These are phyloP conservation scores for Curvularia spicifera DNA, from an alignment of 2,329 filamentous ascomycete species.

Conservation along the genomic window DNA sequence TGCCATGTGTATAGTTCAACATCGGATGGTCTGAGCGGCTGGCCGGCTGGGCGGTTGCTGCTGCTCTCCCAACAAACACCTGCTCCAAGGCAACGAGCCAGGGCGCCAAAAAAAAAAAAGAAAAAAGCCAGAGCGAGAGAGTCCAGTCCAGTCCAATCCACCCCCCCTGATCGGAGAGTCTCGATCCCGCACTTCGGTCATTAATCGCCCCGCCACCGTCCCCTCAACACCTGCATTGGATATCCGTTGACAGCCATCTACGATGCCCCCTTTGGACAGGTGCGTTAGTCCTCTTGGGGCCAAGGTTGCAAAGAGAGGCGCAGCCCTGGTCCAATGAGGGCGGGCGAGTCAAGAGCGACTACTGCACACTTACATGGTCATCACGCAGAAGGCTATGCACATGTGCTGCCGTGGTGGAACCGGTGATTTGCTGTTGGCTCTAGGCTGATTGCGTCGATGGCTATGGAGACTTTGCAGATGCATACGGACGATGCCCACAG, in stretches of 20 bases:
- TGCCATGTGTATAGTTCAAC: conserved; percentile 1
- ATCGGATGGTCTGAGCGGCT: conserved; percentile 17
- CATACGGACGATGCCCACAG: conserved; percentile 18
- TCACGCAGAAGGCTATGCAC: conserved; percentile 28
- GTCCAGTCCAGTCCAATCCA: conserved; percentile 20
- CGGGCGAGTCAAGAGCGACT: conserved; percentile 24
- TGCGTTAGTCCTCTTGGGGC: conserved; percentile 10
- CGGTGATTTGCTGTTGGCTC: conserved; percentile 26
- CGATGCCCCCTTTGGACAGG: conserved; percentile 17
- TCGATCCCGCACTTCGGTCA: conserved; percentile 36
- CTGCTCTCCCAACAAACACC: conserved; percentile 21
- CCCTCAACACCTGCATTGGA: conserved; percentile 23
- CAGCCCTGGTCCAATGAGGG: conserved; percentile 5
- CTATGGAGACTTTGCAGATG: conserved; percentile 21
- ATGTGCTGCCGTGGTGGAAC: conserved; percentile 25
- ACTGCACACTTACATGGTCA: conserved; percentile 33
- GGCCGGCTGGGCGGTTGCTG: conserved; percentile 11
- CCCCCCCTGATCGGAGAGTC: conserved; percentile 19
- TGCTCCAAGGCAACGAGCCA: conserved; percentile 8
- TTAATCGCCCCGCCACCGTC: conserved; percentile 18
- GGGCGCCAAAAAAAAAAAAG: conserved; percentile 7
- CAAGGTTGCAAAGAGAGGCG: conserved; percentile 5
- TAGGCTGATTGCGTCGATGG: conserved; percentile 20
- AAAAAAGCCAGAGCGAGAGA: not conserved
- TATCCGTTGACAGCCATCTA: conserved; percentile 23